A percentile compares a stretch with the other conserved stretches of the same genome.
phyloP scores from a whole-genome alignment of 371 early-diverging fungal genomes.

The Syncephalis fuscata region DNA sequence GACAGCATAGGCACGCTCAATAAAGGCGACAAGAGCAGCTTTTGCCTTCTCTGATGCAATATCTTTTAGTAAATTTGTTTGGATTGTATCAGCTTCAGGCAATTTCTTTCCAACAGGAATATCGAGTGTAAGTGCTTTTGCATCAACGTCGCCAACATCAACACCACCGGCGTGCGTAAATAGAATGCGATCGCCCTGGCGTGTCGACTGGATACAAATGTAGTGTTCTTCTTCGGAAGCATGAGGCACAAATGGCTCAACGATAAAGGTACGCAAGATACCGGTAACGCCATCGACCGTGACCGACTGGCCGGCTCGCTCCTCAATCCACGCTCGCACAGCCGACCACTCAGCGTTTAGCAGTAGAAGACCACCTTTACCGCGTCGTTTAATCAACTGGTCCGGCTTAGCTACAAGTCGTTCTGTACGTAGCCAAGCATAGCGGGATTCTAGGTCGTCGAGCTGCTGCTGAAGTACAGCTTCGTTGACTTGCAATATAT shows the following conservation, averaged over 20 bases:
- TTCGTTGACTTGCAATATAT: constrained; percentile 5
- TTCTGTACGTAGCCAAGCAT: constrained; percentile 72
- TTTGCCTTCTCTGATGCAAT: constrained; percentile 47
- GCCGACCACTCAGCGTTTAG: constrained; percentile 78
- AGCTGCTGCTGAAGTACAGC: constrained; percentile 12
- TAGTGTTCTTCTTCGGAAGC: constrained; percentile 85
- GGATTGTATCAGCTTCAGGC: constrained; percentile 46
- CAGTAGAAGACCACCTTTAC: constrained; percentile 85
- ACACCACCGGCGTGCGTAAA: constrained; percentile 97
- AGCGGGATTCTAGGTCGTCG: constrained; percentile 39
- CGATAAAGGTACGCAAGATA: constrained; percentile 78
- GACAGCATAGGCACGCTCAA: constrained; percentile 80
- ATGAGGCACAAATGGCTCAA: constrained; percentile 94
- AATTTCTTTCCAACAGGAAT: constrained; percentile 49
- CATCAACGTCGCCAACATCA: constrained; percentile 96
- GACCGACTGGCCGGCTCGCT: constrained; percentile 69
- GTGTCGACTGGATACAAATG: constrained; percentile 87
- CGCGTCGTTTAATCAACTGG: constrained; percentile 92
- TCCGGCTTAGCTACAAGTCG: constrained; percentile 94
- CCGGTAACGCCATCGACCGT: constrained; percentile 74
- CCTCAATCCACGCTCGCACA: constrained; percentile 76
- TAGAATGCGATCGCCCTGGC: constrained; percentile 88
- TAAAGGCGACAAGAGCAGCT: constrained; percentile 76
- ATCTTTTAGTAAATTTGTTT: constrained; percentile 36
- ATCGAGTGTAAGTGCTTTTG: constrained; percentile 75